Evolutionary conservation across 257 asterid species (phyloP), one percentile per base, ranked within the genome.

Genomic region (Fraxinus anomala): DNA sequence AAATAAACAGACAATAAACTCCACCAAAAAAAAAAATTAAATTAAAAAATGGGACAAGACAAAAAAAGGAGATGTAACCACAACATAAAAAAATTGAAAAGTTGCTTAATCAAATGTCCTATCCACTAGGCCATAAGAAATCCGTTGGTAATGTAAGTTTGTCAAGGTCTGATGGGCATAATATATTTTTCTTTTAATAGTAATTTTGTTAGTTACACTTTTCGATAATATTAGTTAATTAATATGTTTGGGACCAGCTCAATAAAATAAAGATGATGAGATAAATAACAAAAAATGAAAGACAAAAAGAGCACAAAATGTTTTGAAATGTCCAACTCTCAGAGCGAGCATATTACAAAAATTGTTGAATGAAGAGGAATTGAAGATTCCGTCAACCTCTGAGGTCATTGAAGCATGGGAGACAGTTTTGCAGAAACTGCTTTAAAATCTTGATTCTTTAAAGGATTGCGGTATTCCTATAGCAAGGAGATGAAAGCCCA

Each of bases 41-140:
- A 30, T 30, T 31, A 71, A 49, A 68, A 17, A 69, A 56, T 68
- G 51, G 23, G 6, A 7, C 17, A 12, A 51, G 61, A 39, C 21
- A 7, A 31, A 3, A 31, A 47, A 19, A 54, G 49, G 28, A 74
- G 30, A 74, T 42, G 51, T 21, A 11, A 70, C 16, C 73, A 51
- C 49, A 56, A 21, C 59, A 23, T 16, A 28, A 31, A 72, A 69
- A 69, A 31, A 33, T 68, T 44, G 42, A 68, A 61, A 31, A 47
- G 44, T 47, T n/a, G 49, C 34, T 47, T 47, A 68, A 40, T 65
- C 68, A 68, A 68, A 56, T n/a, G 36, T 23, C 30, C 69, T 14
- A 44, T 44, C 39, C 7, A 16, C 68, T 47, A 66, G 16, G 54
- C 80, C 74, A 77, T 68, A 68, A 6, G 28, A 51, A 77, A 36